Evolutionary conservation across 2,329 filamentous ascomycete genomes (phyloP), one percentile per base, ranked within the genome.

Genomic region (Ascochyta koolunga): DNA sequence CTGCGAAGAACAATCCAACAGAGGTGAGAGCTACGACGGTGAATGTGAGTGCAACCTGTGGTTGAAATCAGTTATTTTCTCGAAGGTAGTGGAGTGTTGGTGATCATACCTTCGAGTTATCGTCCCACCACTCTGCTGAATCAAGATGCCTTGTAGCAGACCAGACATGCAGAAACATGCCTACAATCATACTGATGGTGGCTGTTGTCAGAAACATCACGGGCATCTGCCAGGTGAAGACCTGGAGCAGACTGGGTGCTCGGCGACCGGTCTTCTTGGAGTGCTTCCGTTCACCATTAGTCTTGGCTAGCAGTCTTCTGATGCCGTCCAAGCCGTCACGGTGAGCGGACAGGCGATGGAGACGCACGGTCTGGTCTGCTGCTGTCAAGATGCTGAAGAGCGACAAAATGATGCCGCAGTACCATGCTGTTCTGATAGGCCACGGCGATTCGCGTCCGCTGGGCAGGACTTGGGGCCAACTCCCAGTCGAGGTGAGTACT

Each of bases 381-480:
- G 78, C 74, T 1, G 77, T 75, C 9, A 83, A 70, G 6, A 83
- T 75, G n/a, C 78, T 77, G 53, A 81, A 81, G 3, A 84, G 71
- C 1, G 81, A 74, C 22, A 84, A 77, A 10, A 83, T 70, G 32
- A 79, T 77, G 11, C 76, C 77, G 43, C 70, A 72, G 59, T 74
- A 79, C 76, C 76, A 79, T 18, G 71, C 72, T 10, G 76, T 73
- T 10, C 76, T 70, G 4, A 79, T 71, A 4, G 67, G 57, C 77
- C 77, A 79, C 2, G 77, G 77, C 13, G 73, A 70, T 32, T 61
- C 29, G n/a, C 63, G 42, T 5, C 69, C 75, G 39, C 74, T 75
- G 10, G 67, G 65, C 7, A 79, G 64, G 19, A 79, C 70, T 42
- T 70, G 69, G 10, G 77, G 77, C 77, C 77, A 79, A 38, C 70